Conservation (phyloP, 2,329 filamentous ascomycete genomes). For the Trichoderma semiorbis region DNA sequence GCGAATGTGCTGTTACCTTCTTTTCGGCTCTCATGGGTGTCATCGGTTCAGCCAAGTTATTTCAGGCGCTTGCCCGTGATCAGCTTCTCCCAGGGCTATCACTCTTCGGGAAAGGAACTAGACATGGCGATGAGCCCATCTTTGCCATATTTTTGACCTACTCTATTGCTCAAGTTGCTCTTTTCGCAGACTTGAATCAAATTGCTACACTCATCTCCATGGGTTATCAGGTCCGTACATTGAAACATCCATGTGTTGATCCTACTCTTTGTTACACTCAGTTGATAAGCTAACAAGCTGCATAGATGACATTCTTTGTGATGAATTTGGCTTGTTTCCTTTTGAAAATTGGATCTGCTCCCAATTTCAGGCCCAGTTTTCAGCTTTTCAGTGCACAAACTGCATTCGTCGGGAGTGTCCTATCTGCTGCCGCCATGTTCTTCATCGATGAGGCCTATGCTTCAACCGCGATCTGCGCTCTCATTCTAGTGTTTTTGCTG, state of each 20-base stretch:
- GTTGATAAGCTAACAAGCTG: background rate
- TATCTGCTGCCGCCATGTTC: slow-evolving; percentile 80
- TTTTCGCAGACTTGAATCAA: slow-evolving; percentile 80
- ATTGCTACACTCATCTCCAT: slow-evolving; percentile 89
- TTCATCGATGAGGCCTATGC: slow-evolving; percentile 84
- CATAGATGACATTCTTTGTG: slow-evolving; percentile 77
- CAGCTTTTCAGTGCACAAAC: slow-evolving; percentile 88
- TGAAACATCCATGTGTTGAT: background rate
- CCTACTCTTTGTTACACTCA: background rate
- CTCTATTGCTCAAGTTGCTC: slow-evolving; percentile 69
- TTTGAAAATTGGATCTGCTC: slow-evolving; percentile 80
- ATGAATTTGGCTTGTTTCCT: slow-evolving; percentile 86
- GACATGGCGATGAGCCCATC: slow-evolving; percentile 69
- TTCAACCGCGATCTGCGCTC: slow-evolving; percentile 66
- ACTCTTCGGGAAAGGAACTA: slow-evolving; percentile 70
- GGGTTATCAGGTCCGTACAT: slow-evolving; percentile 65
- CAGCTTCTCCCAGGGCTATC: slow-evolving; percentile 72
- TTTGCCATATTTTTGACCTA: slow-evolving; percentile 75
- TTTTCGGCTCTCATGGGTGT: slow-evolving; percentile 88
- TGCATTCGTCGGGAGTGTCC: slow-evolving; percentile 68
- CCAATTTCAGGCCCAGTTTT: slow-evolving; percentile 85
- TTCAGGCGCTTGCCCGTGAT: slow-evolving; percentile 79
- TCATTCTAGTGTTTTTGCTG: slow-evolving; percentile 74
- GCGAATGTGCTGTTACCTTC: slow-evolving; percentile 77
- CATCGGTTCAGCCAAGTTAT: slow-evolving; percentile 77